phyloP scores from a whole-genome alignment of 768 basidiomycete species.

The Gloeopeniophorella convolvens region DNA sequence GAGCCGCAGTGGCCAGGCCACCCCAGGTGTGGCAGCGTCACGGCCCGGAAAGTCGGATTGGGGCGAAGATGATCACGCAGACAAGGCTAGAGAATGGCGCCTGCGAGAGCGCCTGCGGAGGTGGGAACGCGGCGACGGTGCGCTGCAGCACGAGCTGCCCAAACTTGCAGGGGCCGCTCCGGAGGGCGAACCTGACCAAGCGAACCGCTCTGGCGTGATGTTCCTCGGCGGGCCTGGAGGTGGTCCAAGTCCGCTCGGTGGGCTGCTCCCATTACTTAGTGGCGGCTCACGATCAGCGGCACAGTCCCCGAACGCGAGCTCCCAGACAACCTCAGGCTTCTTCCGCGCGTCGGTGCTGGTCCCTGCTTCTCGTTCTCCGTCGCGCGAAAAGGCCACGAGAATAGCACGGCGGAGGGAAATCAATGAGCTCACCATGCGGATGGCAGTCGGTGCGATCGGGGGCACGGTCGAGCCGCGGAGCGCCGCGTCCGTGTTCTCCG shows the following conservation, averaged over 20 bases:
- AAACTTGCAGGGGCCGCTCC: conserved; percentile 36
- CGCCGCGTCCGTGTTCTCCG: conserved; percentile 23
- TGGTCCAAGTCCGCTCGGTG: conserved; percentile 32
- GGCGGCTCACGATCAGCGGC: conserved; percentile 17
- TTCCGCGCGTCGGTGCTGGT: conserved; percentile 69
- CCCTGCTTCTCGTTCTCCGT: conserved; percentile 49
- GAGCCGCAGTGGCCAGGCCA: conserved; percentile 34
- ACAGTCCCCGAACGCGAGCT: conserved; percentile 15
- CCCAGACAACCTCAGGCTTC: conserved; percentile 35
- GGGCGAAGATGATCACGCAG: conserved; percentile 60
- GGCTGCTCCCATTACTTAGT: conserved; percentile 26
- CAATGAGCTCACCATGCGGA: conserved; percentile 78
- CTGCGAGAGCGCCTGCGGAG: conserved; percentile 62
- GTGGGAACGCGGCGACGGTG: conserved; percentile 63
- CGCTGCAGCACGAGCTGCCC: conserved; percentile 60
- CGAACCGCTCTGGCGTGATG: conserved; percentile 36
- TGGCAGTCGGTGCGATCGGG: conserved; percentile 72
- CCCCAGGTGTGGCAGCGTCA: conserved; percentile 27
- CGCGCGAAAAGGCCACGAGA: conserved; percentile 50
- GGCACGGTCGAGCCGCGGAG: conserved; percentile 46
- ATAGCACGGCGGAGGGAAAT: conserved; percentile 62
- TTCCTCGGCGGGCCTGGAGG: conserved; percentile 40
- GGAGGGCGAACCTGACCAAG: conserved; percentile 27
- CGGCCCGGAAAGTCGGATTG: conserved; percentile 45
- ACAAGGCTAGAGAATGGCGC: conserved; percentile 63